These are phyloP conservation scores for Ottelia alismoides DNA, from an alignment of 106 monocot species.

Conservation along the genomic window DNA sequence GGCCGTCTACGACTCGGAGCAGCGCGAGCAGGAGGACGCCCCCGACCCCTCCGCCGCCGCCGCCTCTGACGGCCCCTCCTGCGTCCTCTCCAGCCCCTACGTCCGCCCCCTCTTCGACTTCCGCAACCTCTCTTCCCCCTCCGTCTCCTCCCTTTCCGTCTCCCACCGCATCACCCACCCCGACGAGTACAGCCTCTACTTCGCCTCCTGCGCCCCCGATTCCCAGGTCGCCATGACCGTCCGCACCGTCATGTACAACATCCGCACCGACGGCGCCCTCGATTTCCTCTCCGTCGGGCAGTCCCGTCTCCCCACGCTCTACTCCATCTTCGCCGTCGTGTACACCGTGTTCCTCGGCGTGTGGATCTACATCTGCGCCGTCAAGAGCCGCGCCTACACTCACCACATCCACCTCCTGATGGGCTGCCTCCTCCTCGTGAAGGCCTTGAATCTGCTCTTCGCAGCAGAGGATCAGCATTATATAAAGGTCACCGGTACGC, in stretches of 20 bases:
- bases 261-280: constrained; percentile 16
- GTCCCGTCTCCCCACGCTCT: constrained; percentile 46
- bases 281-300: constrained; percentile 77
- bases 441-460: constrained; percentile 51
- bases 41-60: constrained; percentile 9
- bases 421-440: constrained; percentile 54
- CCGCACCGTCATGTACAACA: constrained; percentile 65
- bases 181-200: constrained; percentile 18
- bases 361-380: constrained; percentile 51
- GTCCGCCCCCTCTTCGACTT: constrained; percentile 49
- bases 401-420: constrained; percentile 84
- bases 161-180: constrained; percentile 10
- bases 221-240: constrained; percentile 50
- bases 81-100: constrained; percentile 46
- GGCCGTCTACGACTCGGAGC: constrained; percentile 33
- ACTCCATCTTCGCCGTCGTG: constrained; percentile 39
- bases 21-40: constrained; percentile 1
- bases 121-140: constrained; percentile 13
- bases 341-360: constrained; percentile 42
- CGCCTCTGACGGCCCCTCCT: neutral
- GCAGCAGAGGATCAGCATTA: constrained; percentile 93
- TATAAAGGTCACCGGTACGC: constrained; percentile 68
- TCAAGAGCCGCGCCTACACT: constrained; percentile 33
- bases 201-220: constrained; percentile 16
- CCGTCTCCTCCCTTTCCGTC: neutral